A percentile compares a stretch with the other conserved stretches of the same genome.
Conservation (phyloP, 306 rosid species). For the Sechiopsis laciniata region DNA sequence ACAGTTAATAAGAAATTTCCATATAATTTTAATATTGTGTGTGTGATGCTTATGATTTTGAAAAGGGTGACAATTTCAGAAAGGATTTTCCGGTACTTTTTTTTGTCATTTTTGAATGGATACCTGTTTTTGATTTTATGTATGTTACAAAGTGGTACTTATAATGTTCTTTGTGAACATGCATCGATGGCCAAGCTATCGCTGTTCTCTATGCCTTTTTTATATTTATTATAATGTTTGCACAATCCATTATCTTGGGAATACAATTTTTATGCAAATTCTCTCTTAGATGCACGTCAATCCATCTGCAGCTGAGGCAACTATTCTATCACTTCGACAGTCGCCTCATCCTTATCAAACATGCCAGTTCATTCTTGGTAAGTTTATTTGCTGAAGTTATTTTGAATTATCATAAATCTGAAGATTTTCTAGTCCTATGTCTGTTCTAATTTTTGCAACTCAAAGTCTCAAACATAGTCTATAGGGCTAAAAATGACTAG, state of each 20-base stretch:
- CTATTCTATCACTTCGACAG: constrained; percentile 57
- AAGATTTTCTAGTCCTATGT: neutral
- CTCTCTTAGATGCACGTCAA: constrained; percentile 62
- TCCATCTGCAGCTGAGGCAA: constrained; percentile 70
- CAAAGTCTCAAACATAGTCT: neutral
- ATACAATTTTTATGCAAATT: constrained; percentile 10
- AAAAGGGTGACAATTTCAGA: neutral
- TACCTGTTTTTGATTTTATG: neutral
- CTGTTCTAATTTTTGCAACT: neutral
- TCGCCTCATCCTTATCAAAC: constrained; percentile 79
- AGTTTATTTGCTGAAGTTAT: constrained; percentile 20
- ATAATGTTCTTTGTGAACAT: neutral
- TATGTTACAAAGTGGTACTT: neutral
- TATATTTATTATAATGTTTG: neutral
- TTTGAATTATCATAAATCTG: neutral
- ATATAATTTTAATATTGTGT: constrained; percentile 4
- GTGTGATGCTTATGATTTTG: neutral
- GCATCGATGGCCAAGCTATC: neutral
- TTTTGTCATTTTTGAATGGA: neutral
- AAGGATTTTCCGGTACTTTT: neutral
- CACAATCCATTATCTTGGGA: constrained; percentile 7
- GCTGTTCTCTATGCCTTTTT: neutral
- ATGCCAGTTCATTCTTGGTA: constrained; percentile 87
- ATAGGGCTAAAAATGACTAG: neutral
- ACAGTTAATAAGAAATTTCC: neutral